Base-by-base conservation (phyloP, 2,329 filamentous ascomycete species). In the Cordyceps pruinosa region DNA sequence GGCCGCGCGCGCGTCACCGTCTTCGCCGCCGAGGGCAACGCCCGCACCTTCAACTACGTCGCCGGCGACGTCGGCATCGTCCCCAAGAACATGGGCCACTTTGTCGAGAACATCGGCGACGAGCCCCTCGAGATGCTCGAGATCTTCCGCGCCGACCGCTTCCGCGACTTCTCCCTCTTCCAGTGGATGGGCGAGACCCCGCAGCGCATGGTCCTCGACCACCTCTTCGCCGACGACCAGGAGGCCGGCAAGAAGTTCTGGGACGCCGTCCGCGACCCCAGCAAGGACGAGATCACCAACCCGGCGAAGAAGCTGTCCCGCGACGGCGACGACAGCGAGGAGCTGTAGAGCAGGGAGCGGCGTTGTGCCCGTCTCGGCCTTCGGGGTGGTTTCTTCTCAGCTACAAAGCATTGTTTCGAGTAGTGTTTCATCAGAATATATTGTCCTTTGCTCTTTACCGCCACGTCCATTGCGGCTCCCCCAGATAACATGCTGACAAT, bases 81-180 rank as follows among this genome's bases (percentile, higher is more conserved):
- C 6, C 88, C 88, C 0, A 78, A 78, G 65, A 89, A 89, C 67
- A 89, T 88, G 78, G 88, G 86, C 3, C 88, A 92, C 67, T 92
- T 90, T 67, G 87, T 93, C 55, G 88, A 93, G 77, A 91, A 91
- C 64, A 82, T 89, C 41, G 85, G 87, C n/a, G 82, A 88, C 49
- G 87, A 90, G 68, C 82, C 87, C 19, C 71, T 92, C 2, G 84
- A 89, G 67, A 87, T 91, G 69, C 73, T 92, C 12, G 88, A 92
- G 71, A 84, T 92, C 17, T 88, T 92, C 72, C 78, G 84, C 50
- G 81, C 86, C 0, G 83, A 88, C 62, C 78, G 85, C 68, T 91
- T 90, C 67, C 76, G 84, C 61, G 86, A 90, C 66, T 88, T 90
- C 63, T 86, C 82, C 0, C 74, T 89, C 19, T 88, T 88, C 71